phyloP scores from a whole-genome alignment of 169 alveolate genomes.

The Plasmodium gonderi region DNA sequence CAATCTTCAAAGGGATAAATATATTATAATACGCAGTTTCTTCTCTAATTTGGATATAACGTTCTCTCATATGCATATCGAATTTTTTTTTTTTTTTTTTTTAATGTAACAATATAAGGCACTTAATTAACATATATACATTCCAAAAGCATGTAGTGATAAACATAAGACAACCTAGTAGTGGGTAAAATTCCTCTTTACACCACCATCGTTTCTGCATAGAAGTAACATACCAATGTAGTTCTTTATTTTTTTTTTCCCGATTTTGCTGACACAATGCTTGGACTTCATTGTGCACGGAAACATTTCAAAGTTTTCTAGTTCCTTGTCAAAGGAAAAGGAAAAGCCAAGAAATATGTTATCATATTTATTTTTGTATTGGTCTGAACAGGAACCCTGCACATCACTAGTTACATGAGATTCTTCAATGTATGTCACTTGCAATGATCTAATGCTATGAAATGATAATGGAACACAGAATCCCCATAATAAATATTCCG shows the following conservation, averaged over 20 bases:
- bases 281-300: slow-evolving; percentile 11
- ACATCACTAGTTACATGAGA: background rate
- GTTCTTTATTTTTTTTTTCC: background rate
- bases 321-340: slow-evolving; percentile 19
- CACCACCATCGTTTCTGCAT: slow-evolving; percentile 36
- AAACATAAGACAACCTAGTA: background rate
- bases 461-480: slow-evolving; percentile 44
- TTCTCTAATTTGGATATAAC: no score
- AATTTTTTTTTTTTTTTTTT: no score
- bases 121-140: no score
- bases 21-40: no score
- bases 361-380: slow-evolving; percentile 42
- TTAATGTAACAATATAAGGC: no score
- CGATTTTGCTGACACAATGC: slow-evolving; percentile 10
- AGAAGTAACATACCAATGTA: slow-evolving; percentile 50
- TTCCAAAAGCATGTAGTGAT: no score
- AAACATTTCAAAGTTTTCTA: slow-evolving; percentile 9
- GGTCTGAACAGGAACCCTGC: slow-evolving; percentile 43
- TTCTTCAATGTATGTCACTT: slow-evolving; percentile 32
- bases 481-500: slow-evolving; percentile 65
- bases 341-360: slow-evolving; percentile 55
- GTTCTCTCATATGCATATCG: no score
- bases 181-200: slow-evolving; percentile 3
- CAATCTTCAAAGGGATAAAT: no score
- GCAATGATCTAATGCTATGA: slow-evolving; percentile 31